A percentile compares a stretch with the other conserved stretches of the same genome.
Conservation (phyloP, 2,329 filamentous ascomycete species). For the Fusarium ramigenum region DNA sequence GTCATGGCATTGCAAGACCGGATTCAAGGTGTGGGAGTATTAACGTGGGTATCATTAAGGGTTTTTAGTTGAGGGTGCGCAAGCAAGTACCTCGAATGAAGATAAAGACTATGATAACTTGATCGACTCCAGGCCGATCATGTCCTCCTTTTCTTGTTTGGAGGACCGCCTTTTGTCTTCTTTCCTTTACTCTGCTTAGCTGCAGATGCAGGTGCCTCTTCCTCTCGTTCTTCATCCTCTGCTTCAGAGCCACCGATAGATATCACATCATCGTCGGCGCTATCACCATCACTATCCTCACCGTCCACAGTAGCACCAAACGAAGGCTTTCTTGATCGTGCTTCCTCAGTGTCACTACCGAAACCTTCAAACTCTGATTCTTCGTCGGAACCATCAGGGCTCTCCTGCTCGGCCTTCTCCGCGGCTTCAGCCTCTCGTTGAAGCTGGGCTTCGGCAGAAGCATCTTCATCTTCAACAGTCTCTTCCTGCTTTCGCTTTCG, state of each 20-base stretch:
- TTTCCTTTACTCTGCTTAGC: slow-evolving; percentile 31
- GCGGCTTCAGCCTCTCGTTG: slow-evolving; percentile 41
- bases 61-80: slow-evolving; percentile 18
- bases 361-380: slow-evolving; percentile 52
- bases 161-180: slow-evolving; percentile 26
- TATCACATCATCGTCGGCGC: slow-evolving; percentile 52
- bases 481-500: slow-evolving; percentile 78
- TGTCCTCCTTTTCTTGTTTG: slow-evolving; percentile 42
- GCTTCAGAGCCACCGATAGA: slow-evolving; percentile 43
- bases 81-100: slow-evolving; percentile 32
- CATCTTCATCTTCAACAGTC: slow-evolving; percentile 54
- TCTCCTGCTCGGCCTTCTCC: slow-evolving; percentile 46
- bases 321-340: slow-evolving; percentile 44
- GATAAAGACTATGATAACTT: slow-evolving; percentile 16
- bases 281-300: slow-evolving; percentile 52
- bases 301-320: slow-evolving; percentile 46
- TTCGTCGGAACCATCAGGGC: slow-evolving; percentile 50
- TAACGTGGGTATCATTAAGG: slow-evolving; percentile 40
- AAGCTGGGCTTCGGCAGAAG: slow-evolving; percentile 44
- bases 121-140: slow-evolving; percentile 27
- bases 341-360: slow-evolving; percentile 49
- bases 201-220: slow-evolving; percentile 8
- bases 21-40: slow-evolving; percentile 5
- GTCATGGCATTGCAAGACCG: neutral
- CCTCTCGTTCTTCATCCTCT: slow-evolving; percentile 39